Conservation (phyloP, 805 yeast species). For the Clavispora fructus region DNA sequence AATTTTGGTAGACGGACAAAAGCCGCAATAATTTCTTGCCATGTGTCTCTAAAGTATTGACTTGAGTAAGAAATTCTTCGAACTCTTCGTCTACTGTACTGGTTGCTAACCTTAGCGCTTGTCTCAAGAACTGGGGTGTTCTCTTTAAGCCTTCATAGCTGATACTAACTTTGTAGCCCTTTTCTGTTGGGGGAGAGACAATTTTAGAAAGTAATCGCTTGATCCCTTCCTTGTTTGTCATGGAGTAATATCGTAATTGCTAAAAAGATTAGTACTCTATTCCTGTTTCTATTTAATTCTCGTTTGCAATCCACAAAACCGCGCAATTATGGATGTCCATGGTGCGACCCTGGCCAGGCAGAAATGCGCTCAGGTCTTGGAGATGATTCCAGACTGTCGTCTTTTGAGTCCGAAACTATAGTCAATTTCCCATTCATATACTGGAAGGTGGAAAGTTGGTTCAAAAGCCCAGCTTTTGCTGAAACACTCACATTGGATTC, state of each 20-base stretch:
- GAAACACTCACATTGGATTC: slow-evolving; percentile 10
- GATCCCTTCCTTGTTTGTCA: background rate
- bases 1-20: slow-evolving; percentile 2
- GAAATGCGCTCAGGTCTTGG: slow-evolving; percentile 35
- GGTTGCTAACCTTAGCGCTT: slow-evolving; percentile 2
- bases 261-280: background rate
- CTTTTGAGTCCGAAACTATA: slow-evolving; percentile 14
- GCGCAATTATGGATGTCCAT: slow-evolving; percentile 49
- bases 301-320: background rate
- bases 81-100: slow-evolving; percentile 31
- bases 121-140: slow-evolving; percentile 1
- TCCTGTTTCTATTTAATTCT: background rate
- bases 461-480: slow-evolving; percentile 13
- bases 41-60: slow-evolving; percentile 10
- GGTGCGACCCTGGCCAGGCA: slow-evolving; percentile 68
- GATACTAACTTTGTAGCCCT: background rate
- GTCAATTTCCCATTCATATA: slow-evolving; percentile 7
- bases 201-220: background rate
- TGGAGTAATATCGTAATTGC: background rate
- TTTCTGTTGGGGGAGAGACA: background rate
- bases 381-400: slow-evolving; percentile 21
- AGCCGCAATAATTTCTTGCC: slow-evolving; percentile 15
- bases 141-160: background rate
- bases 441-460: slow-evolving; percentile 10
- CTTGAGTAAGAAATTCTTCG: slow-evolving; percentile 2